Evolutionary conservation across 306 rosid genomes (phyloP).

Genomic region (Sindora glabra): DNA sequence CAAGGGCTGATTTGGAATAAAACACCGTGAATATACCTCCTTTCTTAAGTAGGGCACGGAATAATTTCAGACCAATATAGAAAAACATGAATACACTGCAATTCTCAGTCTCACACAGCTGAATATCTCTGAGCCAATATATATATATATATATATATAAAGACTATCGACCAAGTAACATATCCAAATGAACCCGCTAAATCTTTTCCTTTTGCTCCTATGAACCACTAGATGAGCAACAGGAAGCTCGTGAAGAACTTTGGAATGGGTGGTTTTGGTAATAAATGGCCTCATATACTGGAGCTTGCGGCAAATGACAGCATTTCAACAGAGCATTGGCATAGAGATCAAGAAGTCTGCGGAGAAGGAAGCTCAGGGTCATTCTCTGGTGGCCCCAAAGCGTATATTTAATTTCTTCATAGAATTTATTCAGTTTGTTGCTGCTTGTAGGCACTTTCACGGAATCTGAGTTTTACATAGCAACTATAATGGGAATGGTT

Average conservation of each 20-base stretch:
- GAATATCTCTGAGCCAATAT: background rate
- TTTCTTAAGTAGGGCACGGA: background rate
- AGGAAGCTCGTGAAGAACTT: background rate
- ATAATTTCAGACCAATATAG: background rate
- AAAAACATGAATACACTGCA: background rate
- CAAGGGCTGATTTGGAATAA: background rate
- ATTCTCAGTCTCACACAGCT: background rate
- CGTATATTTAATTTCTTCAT: background rate
- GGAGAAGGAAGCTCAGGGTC: background rate
- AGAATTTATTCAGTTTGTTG: background rate
- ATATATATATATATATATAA: too few relatives aligned
- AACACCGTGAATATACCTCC: slow-evolving; percentile 8
- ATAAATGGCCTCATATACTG: background rate
- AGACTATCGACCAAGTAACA: too few relatives aligned
- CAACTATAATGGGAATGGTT: background rate
- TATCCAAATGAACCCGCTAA: background rate
- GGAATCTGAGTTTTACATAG: slow-evolving; percentile 8
- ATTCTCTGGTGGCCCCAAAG: slow-evolving; percentile 24
- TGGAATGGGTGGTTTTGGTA: slow-evolving; percentile 23
- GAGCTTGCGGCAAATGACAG: background rate
- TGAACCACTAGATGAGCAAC: background rate
- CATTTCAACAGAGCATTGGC: background rate
- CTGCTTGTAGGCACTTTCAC: slow-evolving; percentile 1
- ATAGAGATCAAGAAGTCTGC: background rate
- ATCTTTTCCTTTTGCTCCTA: background rate